Percentiles rank a stretch among this genome's conserved stretches.
phyloP scores from a whole-genome alignment of 495 filamentous ascomycete species.

The Sordaria brevicollis region DNA sequence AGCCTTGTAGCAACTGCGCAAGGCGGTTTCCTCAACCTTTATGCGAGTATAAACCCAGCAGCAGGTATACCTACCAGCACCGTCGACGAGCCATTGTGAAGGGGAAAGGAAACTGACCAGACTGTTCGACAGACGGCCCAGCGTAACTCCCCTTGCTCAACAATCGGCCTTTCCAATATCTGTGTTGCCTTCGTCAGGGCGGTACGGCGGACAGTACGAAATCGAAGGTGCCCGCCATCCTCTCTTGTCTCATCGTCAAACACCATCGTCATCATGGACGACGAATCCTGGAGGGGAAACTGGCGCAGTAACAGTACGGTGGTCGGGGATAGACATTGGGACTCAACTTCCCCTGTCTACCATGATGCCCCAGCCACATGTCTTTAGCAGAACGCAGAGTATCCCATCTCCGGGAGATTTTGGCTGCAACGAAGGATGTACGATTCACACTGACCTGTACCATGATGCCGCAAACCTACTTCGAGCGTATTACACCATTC shows the following conservation, averaged over 20 bases:
- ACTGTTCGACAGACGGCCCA: slow-evolving; percentile 10
- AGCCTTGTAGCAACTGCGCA: slow-evolving; percentile 30
- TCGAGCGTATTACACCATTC: slow-evolving; percentile 7
- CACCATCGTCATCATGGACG: slow-evolving; percentile 5
- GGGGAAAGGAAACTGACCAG: neutral
- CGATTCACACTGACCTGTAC: slow-evolving; percentile 16
- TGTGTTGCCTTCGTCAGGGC: slow-evolving; percentile 5
- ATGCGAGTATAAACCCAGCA: slow-evolving; percentile 26
- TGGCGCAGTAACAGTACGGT: slow-evolving; percentile 5
- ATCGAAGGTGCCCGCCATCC: slow-evolving; percentile 1
- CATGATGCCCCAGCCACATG: slow-evolving; percentile 3
- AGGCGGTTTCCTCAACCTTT: slow-evolving; percentile 27
- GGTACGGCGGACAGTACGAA: neutral
- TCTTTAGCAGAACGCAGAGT: slow-evolving; percentile 13
- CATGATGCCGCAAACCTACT: slow-evolving; percentile 21
- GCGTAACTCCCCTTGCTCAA: slow-evolving; percentile 3
- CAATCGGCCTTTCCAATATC: slow-evolving; percentile 17
- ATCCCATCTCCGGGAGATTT: slow-evolving; percentile 5
- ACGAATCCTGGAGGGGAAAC: neutral
- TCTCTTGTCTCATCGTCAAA: slow-evolving; percentile 4
- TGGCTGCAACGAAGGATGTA: slow-evolving; percentile 17
- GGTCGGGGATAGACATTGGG: slow-evolving; percentile 10
- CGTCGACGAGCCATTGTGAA: neutral
- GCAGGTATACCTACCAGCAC: slow-evolving; percentile 12
- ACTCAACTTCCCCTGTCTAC: slow-evolving; percentile 1